Evolutionary conservation across 176 grass and related monocot genomes (phyloP).

Genomic region (Musa schizocarpa): DNA sequence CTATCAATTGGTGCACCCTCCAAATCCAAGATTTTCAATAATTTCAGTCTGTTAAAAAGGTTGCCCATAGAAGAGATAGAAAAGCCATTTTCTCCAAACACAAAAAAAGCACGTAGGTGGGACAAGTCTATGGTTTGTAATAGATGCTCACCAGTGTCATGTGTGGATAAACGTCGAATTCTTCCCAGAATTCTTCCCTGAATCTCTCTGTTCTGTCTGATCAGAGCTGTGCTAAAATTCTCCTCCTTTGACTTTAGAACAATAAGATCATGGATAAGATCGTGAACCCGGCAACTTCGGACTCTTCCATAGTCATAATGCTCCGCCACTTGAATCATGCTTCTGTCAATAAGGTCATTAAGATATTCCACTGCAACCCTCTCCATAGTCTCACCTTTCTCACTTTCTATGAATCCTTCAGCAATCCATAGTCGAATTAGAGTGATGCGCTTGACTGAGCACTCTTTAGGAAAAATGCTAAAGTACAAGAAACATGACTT

Average conservation of each 20-base stretch:
- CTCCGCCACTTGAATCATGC: conserved; percentile 23
- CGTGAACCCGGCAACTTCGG: conserved; percentile 23
- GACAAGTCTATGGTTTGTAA: background rate
- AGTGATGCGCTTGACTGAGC: background rate
- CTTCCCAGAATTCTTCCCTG: background rate
- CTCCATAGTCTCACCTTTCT: background rate
- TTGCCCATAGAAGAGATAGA: background rate
- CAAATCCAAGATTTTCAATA: conserved; percentile 28
- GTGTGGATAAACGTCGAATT: conserved; percentile 7
- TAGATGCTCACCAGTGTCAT: background rate
- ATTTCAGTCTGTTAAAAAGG: conserved; percentile 15
- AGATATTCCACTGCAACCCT: conserved; percentile 27
- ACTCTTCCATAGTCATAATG: conserved; percentile 11
- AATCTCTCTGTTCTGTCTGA: background rate
- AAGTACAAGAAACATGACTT: conserved; percentile 39
- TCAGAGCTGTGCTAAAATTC: conserved; percentile 26
- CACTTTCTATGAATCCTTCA: conserved; percentile 29
- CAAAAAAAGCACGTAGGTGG: conserved; percentile 3
- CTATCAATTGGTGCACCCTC: conserved; percentile 17
- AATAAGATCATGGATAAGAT: conserved; percentile 36
- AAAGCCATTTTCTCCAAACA: background rate
- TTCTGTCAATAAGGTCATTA: conserved; percentile 30
- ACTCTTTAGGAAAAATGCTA: conserved; percentile 25
- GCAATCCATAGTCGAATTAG: conserved; percentile 38
- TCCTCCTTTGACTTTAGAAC: conserved; percentile 24